A percentile compares a stretch with the other conserved stretches of the same genome.
Conservation (phyloP, 768 basidiomycete genomes). For the Zangia roseola region DNA sequence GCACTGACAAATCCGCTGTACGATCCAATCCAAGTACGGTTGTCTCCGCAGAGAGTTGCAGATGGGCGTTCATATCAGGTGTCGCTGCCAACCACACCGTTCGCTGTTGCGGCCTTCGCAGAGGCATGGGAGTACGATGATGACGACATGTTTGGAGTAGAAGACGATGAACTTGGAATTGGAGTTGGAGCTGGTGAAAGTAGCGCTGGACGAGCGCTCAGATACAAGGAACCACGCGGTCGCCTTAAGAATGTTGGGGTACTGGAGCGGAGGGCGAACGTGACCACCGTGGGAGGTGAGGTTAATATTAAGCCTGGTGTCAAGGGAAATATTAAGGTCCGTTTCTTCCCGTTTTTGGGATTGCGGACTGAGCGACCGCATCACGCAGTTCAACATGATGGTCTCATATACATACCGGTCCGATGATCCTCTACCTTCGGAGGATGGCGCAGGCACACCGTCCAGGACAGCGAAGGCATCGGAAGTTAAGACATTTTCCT, state of each 20-base stretch:
- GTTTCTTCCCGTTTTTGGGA: conserved; percentile 18
- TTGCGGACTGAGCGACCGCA: conserved; percentile 4
- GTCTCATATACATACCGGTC: conserved; percentile 93
- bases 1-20: conserved; percentile 94
- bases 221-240: conserved; percentile 45
- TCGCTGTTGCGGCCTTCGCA: conserved; percentile 86
- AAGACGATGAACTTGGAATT: conserved; percentile 39
- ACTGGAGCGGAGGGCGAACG: conserved; percentile 86
- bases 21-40: conserved; percentile 90
- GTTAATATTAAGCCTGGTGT: conserved; percentile 82
- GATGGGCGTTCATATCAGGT: conserved; percentile 60
- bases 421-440: conserved; percentile 74
- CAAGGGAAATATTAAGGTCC: conserved; percentile 73
- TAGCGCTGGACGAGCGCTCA: conserved; percentile 41
- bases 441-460: conserved; percentile 52
- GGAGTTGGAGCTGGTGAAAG: conserved; percentile 28
- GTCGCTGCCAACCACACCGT: conserved; percentile 72
- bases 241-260: conserved; percentile 68
- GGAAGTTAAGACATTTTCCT: conserved; percentile 86
- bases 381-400: conserved; percentile 85
- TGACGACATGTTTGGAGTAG: conserved; percentile 74
- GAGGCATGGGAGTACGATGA: conserved; percentile 99
- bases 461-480: conserved; percentile 50
- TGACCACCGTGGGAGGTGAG: conserved; percentile 86
- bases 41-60: conserved; percentile 67